Base-by-base conservation (phyloP, 2,329 filamentous ascomycete species). In the Penicillium brasilianum region DNA sequence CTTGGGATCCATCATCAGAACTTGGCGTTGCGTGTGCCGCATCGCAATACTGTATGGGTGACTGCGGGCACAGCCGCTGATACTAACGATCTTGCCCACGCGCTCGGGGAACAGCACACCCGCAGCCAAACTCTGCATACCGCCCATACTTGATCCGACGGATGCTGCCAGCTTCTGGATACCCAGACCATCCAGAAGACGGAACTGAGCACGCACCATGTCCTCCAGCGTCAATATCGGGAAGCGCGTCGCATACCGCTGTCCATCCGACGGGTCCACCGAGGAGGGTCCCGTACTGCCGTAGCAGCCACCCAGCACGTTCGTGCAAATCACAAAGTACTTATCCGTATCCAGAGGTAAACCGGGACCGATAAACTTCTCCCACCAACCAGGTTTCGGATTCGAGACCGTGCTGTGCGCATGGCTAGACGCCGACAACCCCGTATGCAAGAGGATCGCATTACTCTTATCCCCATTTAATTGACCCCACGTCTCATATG, bases 31-130 rank as follows among this genome's bases (percentile, higher is more conserved):
- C 0, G 94, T 97, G 78, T 99, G 95, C 57, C 95, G 88, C 94
- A 99, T 97, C 36, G 95, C 95, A 75, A 99, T 97, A 77, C 93
- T 96, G 81, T 99, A 99, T 0, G 95, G 95, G 75, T 99, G 95
- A 69, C 91, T 96, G 65, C 95, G 85, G 0, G 94, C 95, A 76
- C 95, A 99, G 13, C 94, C 95, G 72, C 91, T 96, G 72, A 98
- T 95, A 71, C 89, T 94, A 39, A 93, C 91, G 64, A 99, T 86
- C 66, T 90, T 88, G 41, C 88, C 88, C 2, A 99, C 90, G 36
- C 94, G 86, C 41, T 91, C 86, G 0, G 93, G 91, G 74, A 94
- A 96, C 32, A 97, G 80, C 0, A 91, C 87, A 3, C 92, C 95
- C 0, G 92, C 91, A 8, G 93, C 93, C 5, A 99, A 84, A 68